Evolutionary conservation across 208 protist species (phyloP).

Genomic region (Trichomonas gallinae): DNA sequence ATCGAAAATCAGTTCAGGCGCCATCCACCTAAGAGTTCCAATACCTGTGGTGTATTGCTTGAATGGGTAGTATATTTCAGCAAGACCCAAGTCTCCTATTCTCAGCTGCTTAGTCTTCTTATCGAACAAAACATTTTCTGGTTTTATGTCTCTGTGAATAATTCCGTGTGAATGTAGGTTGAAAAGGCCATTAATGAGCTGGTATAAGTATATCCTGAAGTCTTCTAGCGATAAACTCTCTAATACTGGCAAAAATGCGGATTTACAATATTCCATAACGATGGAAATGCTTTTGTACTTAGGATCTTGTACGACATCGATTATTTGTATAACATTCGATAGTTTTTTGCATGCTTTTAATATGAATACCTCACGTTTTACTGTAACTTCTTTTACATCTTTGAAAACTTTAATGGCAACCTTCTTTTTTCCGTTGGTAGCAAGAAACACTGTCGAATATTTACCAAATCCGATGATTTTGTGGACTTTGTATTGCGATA

Average conservation of each 20-base stretch:
- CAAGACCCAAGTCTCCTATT: slow-evolving; percentile 79
- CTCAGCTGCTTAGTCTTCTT: slow-evolving; percentile 68
- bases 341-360: slow-evolving; percentile 41
- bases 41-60: slow-evolving; percentile 55
- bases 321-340: slow-evolving; percentile 87
- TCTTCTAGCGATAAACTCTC: slow-evolving; percentile 84
- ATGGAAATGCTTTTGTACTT: slow-evolving; percentile 77
- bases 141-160: slow-evolving; percentile 54
- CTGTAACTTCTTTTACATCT: not conserved
- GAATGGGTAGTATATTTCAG: slow-evolving; percentile 92
- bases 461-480: not conserved
- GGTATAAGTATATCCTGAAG: slow-evolving; percentile 91
- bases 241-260: slow-evolving; percentile 78
- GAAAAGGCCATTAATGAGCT: slow-evolving; percentile 61
- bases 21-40: not conserved
- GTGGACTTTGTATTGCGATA: not conserved
- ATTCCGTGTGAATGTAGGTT: slow-evolving; percentile 28
- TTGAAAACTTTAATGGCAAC: not conserved
- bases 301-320: slow-evolving; percentile 86
- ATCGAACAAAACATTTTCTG: slow-evolving; percentile 98
- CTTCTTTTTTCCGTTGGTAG: not conserved
- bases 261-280: slow-evolving; percentile 96
- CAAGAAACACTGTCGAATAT: not conserved
- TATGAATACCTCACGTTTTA: not conserved
- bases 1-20: not conserved